Percentiles rank a stretch among this genome's conserved stretches.
Conservation (phyloP, 106 monocot species). For the Gastrodia elata region DNA sequence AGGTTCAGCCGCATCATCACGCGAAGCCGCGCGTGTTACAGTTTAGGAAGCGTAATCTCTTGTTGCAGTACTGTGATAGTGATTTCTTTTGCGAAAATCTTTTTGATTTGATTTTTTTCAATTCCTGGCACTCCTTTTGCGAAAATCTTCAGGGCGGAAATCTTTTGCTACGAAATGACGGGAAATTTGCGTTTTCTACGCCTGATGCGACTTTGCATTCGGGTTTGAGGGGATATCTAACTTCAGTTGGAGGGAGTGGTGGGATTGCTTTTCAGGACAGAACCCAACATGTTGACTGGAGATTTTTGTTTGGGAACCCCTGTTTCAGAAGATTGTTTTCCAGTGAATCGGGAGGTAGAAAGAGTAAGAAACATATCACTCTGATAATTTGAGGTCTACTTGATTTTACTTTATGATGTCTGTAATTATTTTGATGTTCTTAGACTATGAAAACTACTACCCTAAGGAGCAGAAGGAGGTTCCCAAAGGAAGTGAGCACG, state of each 20-base stretch:
- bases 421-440: conserved; percentile 9
- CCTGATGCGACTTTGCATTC: conserved; percentile 4
- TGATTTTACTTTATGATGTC: conserved; percentile 6
- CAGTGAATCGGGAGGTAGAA: conserved; percentile 47
- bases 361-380: conserved; percentile 38
- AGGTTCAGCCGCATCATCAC: conserved; percentile 50
- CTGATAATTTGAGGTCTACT: neutral
- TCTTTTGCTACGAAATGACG: conserved; percentile 24
- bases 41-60: conserved; percentile 32
- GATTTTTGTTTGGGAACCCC: conserved; percentile 54
- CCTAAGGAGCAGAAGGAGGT: conserved; percentile 74
- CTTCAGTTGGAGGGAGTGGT: conserved; percentile 31
- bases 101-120: neutral
- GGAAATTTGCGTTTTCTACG: conserved; percentile 9
- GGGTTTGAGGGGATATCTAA: conserved; percentile 43
- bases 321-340: conserved; percentile 65
- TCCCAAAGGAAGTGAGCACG: conserved; percentile 52
- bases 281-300: conserved; percentile 32
- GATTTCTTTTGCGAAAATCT: neutral
- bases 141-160: conserved; percentile 6
- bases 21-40: conserved; percentile 47
- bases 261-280: conserved; percentile 14
- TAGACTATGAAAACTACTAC: conserved; percentile 85
- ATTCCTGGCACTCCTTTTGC: neutral
- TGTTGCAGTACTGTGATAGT: neutral